Conservation (phyloP, 2,329 filamentous ascomycete genomes). For the Cordyceps militaris region DNA sequence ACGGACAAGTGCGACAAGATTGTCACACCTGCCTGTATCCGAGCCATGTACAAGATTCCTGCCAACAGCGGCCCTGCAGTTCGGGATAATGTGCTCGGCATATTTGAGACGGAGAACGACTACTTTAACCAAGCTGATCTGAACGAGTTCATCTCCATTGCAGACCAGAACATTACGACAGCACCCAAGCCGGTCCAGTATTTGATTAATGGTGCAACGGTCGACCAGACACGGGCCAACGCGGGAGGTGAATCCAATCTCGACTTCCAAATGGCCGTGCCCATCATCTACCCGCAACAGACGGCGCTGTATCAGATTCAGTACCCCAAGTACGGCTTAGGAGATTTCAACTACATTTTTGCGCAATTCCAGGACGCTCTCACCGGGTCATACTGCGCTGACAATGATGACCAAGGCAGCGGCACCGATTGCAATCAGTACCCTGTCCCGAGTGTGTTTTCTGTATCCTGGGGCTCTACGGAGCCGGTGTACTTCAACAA, state of each 20-base stretch:
- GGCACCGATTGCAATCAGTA: conserved; percentile 18
- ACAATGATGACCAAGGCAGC: conserved; percentile 26
- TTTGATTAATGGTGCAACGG: conserved; percentile 29
- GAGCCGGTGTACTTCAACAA: conserved; percentile 22
- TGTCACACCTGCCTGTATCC: conserved; percentile 49
- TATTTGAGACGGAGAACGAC: conserved; percentile 33
- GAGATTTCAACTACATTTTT: conserved; percentile 25
- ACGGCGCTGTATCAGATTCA: conserved; percentile 18
- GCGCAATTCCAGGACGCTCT: conserved; percentile 33
- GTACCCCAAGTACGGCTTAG: background rate
- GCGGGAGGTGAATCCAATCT: conserved; percentile 37
- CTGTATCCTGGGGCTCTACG: conserved; percentile 39
- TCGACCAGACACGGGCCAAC: conserved; percentile 5
- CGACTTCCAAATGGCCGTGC: conserved; percentile 41
- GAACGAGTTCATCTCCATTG: conserved; percentile 33
- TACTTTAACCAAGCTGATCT: conserved; percentile 35
- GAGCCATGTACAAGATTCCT: conserved; percentile 37
- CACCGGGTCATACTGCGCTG: conserved; percentile 39
- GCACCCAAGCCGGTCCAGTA: conserved; percentile 21
- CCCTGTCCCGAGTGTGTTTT: conserved; percentile 26
- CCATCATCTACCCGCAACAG: conserved; percentile 46
- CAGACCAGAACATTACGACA: conserved; percentile 20
- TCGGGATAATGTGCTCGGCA: conserved; percentile 31
- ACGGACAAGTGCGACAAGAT: conserved; percentile 37
- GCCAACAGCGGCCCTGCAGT: background rate